These are phyloP conservation scores for Starmerella powellii DNA, from an alignment of 805 yeast species.

Conservation along the genomic window DNA sequence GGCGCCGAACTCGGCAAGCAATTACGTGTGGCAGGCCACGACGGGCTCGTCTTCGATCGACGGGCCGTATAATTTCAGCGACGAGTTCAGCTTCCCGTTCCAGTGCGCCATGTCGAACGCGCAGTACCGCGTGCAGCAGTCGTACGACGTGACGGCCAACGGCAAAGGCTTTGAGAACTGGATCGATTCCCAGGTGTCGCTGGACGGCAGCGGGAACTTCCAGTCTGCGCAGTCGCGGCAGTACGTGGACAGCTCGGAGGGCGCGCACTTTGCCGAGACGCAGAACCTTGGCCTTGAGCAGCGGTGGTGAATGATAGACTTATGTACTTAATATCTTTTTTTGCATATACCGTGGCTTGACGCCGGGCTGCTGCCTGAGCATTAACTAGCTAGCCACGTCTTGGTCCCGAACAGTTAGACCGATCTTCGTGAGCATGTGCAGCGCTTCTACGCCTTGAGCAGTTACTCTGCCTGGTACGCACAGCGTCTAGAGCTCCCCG, in stretches of 20 bases:
- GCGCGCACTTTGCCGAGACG: constrained; percentile 17
- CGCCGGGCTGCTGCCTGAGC: no score
- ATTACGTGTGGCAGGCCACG: constrained; percentile 15
- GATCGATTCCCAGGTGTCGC: constrained; percentile 18
- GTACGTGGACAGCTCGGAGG: constrained; percentile 12
- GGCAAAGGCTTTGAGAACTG: constrained; percentile 11
- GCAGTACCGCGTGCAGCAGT: constrained; percentile 17
- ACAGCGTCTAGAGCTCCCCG: no score
- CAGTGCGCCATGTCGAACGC: constrained; percentile 9
- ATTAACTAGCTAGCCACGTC: no score
- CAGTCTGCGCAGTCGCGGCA: constrained; percentile 8
- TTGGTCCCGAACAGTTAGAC: no score
- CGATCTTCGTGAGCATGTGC: no score
- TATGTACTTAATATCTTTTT: no score
- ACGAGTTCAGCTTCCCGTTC: constrained; percentile 13
- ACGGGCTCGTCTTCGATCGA: constrained; percentile 12
- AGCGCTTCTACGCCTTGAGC: no score
- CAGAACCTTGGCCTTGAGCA: constrained; percentile 4
- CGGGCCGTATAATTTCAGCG: constrained; percentile 8
- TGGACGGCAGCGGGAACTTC: constrained; percentile 8
- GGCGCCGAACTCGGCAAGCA: not conserved
- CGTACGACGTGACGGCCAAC: constrained; percentile 7
- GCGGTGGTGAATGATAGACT: constrained; percentile 9
- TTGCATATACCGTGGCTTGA: no score
- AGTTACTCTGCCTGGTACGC: no score